Evolutionary conservation across 257 asterid species (phyloP).

Genomic region (Echites panduratus): DNA sequence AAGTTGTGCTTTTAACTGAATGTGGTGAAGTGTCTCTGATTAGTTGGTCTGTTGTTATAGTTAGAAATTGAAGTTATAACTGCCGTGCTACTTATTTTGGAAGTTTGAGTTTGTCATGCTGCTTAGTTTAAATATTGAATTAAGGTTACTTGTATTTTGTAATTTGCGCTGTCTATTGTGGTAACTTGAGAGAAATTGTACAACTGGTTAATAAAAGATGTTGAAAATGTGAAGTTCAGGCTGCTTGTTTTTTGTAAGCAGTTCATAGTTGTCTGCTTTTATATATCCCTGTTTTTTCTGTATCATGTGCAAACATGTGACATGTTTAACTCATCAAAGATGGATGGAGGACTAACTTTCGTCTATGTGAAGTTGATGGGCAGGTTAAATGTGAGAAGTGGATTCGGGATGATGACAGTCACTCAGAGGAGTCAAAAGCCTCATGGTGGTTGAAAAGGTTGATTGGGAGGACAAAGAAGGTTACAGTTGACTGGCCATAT

Average conservation of each 20-base stretch:
- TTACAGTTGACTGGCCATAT: slow-evolving; percentile 84
- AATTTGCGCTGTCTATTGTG: neutral
- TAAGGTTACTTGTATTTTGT: neutral
- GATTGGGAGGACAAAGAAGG: slow-evolving; percentile 82
- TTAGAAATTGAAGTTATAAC: neutral
- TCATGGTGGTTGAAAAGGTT: slow-evolving; percentile 92
- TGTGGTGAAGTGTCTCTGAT: neutral
- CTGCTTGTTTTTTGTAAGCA: neutral
- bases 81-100: neutral
- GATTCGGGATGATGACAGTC: slow-evolving; percentile 76
- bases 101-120: neutral
- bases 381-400: slow-evolving; percentile 92
- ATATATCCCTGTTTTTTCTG: neutral
- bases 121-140: neutral
- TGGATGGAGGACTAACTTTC: slow-evolving; percentile 22
- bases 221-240: neutral
- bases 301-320: neutral
- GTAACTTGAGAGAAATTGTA: neutral
- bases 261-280: neutral
- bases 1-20: neutral
- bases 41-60: neutral
- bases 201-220: neutral
- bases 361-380: slow-evolving; percentile 70
- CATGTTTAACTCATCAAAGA: neutral
- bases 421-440: slow-evolving; percentile 69